Evolutionary conservation across 306 rosid genomes (phyloP).

Genomic region (Aeschynomene evenia): DNA sequence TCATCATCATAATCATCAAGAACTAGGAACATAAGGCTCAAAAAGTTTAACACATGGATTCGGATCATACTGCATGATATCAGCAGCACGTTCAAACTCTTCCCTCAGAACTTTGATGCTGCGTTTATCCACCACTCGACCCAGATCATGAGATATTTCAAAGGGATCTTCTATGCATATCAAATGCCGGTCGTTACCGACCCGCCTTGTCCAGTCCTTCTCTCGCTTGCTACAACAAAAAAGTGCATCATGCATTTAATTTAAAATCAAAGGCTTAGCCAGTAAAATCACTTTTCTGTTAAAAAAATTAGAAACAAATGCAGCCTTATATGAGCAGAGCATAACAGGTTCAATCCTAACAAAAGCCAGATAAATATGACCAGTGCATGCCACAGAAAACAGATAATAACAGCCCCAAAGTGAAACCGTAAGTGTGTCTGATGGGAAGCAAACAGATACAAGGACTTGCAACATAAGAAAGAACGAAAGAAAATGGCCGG

Average conservation of each 20-base stretch:
- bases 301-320: too few relatives aligned
- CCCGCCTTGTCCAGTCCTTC: constrained; percentile 95
- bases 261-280: not conserved
- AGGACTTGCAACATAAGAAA: not conserved
- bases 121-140: constrained; percentile 87
- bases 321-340: not conserved
- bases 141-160: constrained; percentile 88
- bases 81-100: constrained; percentile 96
- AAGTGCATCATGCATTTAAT: not conserved
- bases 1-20: too few relatives aligned
- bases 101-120: constrained; percentile 91
- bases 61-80: constrained; percentile 72
- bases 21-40: constrained; percentile 60
- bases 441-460: not conserved
- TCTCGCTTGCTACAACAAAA: constrained; percentile 63
- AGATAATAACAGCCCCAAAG: not conserved
- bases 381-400: not conserved
- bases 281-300: too few relatives aligned
- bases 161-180: constrained; percentile 99
- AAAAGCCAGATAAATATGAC: not conserved
- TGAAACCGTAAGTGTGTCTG: not conserved
- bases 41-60: constrained; percentile 85
- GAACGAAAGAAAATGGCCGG: not conserved
- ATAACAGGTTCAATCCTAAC: not conserved
- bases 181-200: constrained; percentile 90